Percentiles rank a stretch among this genome's conserved stretches.
These are phyloP conservation scores for Trichoderma hamatum DNA, from an alignment of 2,329 filamentous ascomycete species.

Conservation along the genomic window DNA sequence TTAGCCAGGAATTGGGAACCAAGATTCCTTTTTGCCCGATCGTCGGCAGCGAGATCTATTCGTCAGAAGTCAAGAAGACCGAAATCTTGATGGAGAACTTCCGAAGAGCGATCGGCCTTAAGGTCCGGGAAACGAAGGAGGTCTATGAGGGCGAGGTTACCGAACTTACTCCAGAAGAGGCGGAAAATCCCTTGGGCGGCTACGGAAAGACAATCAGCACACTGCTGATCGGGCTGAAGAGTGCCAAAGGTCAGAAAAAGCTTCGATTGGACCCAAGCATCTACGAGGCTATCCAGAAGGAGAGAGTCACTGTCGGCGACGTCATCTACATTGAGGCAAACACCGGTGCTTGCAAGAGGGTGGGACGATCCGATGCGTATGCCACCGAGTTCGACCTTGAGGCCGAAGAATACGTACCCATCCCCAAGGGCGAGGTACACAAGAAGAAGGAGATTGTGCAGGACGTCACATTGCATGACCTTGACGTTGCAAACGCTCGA, in stretches of 20 bases:
- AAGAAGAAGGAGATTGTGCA: slow-evolving; percentile 99
- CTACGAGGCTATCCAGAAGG: slow-evolving; percentile 99
- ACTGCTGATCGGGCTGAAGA: slow-evolving; percentile 91
- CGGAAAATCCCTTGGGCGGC: slow-evolving; percentile 93
- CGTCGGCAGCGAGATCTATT: slow-evolving; percentile 97
- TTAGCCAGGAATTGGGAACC: slow-evolving; percentile 95
- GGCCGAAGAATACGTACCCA: slow-evolving; percentile 97
- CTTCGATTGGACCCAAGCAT: slow-evolving; percentile 95
- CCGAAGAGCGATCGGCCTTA: slow-evolving; percentile 89
- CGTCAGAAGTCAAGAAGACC: slow-evolving; percentile 98
- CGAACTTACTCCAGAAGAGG: slow-evolving; percentile 95
- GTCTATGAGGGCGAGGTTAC: slow-evolving; percentile 99
- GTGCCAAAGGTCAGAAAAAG: slow-evolving; percentile 96
- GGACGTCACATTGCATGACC: slow-evolving; percentile 94
- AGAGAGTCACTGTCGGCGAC: slow-evolving; percentile 92
- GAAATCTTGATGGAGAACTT: slow-evolving; percentile 99
- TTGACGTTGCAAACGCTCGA: slow-evolving; percentile 92
- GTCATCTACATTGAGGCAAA: slow-evolving; percentile 99
- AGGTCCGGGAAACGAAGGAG: slow-evolving; percentile 98
- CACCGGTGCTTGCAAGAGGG: slow-evolving; percentile 95
- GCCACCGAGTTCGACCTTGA: slow-evolving; percentile 98
- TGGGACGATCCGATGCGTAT: slow-evolving; percentile 94
- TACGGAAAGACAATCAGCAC: slow-evolving; percentile 98
- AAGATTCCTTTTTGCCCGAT: slow-evolving; percentile 99
- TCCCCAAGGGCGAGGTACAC: slow-evolving; percentile 98